Percentiles rank a stretch among this genome's conserved stretches.
Evolutionary conservation across 352 stramenopile species (phyloP).

Genomic region (Pythium sp.): DNA sequence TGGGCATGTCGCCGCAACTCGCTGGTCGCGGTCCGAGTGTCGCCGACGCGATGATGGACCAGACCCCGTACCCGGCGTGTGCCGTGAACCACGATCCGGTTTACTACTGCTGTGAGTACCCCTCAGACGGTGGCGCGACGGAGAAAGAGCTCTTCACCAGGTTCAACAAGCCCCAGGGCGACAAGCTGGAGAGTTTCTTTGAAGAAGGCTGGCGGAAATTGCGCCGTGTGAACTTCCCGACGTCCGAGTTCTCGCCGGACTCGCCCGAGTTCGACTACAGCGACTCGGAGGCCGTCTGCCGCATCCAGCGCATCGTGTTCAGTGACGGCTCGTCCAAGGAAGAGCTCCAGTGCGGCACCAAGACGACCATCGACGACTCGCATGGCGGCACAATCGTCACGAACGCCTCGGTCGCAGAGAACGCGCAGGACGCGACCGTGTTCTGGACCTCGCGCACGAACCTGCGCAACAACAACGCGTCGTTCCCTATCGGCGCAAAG

Average conservation of each 20-base stretch:
- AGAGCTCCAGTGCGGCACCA: constrained; percentile 15
- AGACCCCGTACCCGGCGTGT: constrained; percentile 25
- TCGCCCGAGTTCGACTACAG: constrained; percentile 15
- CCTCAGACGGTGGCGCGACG: background rate
- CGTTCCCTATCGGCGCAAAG: constrained; percentile 37
- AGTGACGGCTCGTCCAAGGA: constrained; percentile 8
- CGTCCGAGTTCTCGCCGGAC: constrained; percentile 19
- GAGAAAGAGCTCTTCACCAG: constrained; percentile 32
- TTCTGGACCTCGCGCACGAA: constrained; percentile 44
- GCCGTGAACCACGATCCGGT: constrained; percentile 24
- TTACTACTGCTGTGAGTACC: constrained; percentile 32
- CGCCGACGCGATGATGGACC: constrained; percentile 8
- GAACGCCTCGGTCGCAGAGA: constrained; percentile 9
- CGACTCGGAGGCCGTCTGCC: constrained; percentile 15
- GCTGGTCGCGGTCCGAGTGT: background rate
- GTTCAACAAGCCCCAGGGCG: constrained; percentile 22
- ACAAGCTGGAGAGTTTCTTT: constrained; percentile 15
- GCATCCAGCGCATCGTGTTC: constrained; percentile 14
- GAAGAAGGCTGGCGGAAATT: constrained; percentile 19
- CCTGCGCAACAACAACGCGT: constrained; percentile 47
- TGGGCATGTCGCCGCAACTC: background rate
- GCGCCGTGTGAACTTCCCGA: constrained; percentile 31
- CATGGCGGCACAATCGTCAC: constrained; percentile 9
- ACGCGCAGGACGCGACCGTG: constrained; percentile 21
- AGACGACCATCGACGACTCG: constrained; percentile 11